These are phyloP conservation scores for Mycena albidolilacea DNA, from an alignment of 768 basidiomycete genomes.

Conservation along the genomic window DNA sequence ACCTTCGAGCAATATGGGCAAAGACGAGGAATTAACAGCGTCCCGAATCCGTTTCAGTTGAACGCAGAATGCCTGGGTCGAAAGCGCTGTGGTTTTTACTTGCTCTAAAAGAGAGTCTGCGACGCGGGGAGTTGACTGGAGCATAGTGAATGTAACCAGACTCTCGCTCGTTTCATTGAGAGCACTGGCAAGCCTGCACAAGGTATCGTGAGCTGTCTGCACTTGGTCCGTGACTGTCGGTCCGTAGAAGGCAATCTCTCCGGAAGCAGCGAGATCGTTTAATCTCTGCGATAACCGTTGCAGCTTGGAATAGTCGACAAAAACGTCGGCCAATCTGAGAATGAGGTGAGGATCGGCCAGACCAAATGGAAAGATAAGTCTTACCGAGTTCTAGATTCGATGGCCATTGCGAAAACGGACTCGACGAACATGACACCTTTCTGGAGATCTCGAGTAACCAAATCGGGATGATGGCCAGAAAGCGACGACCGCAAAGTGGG, in stretches of 20 bases:
- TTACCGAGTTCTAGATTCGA: constrained; percentile 76
- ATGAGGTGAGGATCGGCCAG: constrained; percentile 16
- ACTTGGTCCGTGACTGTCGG: constrained; percentile 41
- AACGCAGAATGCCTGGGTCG: constrained; percentile 47
- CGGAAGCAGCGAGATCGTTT: constrained; percentile 40
- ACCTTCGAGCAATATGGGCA: constrained; percentile 35
- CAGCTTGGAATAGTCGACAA: constrained; percentile 45
- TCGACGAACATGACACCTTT: constrained; percentile 85
- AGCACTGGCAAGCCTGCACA: constrained; percentile 52
- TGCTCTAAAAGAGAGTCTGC: constrained; percentile 47
- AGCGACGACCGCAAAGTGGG: constrained; percentile 76
- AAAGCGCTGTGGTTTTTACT: constrained; percentile 43
- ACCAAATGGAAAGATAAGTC: constrained; percentile 44
- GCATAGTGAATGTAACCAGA: constrained; percentile 50
- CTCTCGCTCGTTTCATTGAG: constrained; percentile 56
- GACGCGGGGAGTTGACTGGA: constrained; percentile 46
- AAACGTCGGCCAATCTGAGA: constrained; percentile 49
- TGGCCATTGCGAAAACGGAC: constrained; percentile 78
- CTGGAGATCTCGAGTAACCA: constrained; percentile 90
- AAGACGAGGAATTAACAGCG: constrained; percentile 38
- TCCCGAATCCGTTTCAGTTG: constrained; percentile 25
- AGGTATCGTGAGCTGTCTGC: constrained; percentile 42
- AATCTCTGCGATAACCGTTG: constrained; percentile 49
- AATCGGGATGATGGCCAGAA: constrained; percentile 81
- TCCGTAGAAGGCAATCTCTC: constrained; percentile 44